These are phyloP conservation scores for Ascochyta viciae-villosae DNA, from an alignment of 2,329 filamentous ascomycete genomes.

Conservation along the genomic window DNA sequence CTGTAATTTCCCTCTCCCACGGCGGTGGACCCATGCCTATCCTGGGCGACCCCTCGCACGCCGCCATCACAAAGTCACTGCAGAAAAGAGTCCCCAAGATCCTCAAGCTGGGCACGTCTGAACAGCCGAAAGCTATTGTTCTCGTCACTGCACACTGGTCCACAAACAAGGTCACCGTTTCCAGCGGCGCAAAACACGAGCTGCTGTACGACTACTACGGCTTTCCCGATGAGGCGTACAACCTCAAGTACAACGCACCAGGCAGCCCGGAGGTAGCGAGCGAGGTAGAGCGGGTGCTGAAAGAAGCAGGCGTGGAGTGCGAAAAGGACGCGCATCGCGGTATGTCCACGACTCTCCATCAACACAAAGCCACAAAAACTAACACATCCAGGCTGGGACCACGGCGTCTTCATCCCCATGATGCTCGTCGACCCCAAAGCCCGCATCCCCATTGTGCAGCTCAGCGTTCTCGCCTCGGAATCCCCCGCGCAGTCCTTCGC, in stretches of 20 bases:
- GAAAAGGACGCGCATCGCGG: constrained; percentile 43
- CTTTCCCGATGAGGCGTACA: constrained; percentile 64
- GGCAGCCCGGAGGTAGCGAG: constrained; percentile 62
- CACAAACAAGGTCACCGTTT: constrained; percentile 58
- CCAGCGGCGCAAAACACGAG: constrained; percentile 55
- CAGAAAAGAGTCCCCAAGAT: constrained; percentile 62
- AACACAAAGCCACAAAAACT: background rate
- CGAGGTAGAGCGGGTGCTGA: constrained; percentile 57
- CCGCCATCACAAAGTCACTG: constrained; percentile 60
- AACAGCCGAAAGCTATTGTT: constrained; percentile 61
- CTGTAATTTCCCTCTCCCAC: constrained; percentile 50
- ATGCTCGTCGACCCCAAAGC: constrained; percentile 62
- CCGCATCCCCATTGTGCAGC: constrained; percentile 62
- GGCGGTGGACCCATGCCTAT: constrained; percentile 63
- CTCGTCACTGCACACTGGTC: constrained; percentile 68
- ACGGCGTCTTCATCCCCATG: constrained; percentile 67
- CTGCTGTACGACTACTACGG: constrained; percentile 67
- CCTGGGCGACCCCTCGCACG: constrained; percentile 62
- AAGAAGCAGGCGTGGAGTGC: constrained; percentile 54
- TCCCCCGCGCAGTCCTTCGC: constrained; percentile 58
- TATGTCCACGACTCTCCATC: constrained; percentile 18
- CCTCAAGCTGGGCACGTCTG: constrained; percentile 60
- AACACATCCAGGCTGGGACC: constrained; percentile 59
- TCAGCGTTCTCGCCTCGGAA: constrained; percentile 63
- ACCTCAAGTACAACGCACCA: constrained; percentile 63